Evolutionary conservation across 345 rosid genomes (phyloP), one percentile per base, ranked within the genome.

Genomic region (Arabis alpina): DNA sequence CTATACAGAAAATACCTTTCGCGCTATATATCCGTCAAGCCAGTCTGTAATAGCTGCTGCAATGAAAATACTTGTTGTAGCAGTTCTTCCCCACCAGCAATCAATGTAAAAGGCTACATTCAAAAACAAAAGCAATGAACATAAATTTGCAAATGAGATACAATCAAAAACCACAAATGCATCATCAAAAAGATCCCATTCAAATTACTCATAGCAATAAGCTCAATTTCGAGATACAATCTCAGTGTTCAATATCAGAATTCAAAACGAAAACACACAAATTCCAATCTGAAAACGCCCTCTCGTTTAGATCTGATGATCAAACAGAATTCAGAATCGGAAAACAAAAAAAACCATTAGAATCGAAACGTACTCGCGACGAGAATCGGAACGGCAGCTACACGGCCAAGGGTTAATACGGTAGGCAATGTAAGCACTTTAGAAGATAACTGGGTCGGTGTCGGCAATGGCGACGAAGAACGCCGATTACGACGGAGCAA

Each of bases 31-130:
- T 23, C 99, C 99, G 65, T 95, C 99, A 48, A 95, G 98, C 99
- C 99, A 95, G 70, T 95, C 99, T 24, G 99, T 95, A 61, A 92
- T 69, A 10, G 99, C 97, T n/a, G 99, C 98, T 32, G 85, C 91
- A 66, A 95, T 78, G 70, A 95, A 95, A 68, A 92, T 85, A 73
- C 93, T 83, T 3, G 97, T 90, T 4, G 99, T 95, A 7, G 97
- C 92, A 23, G 97, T 88, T 66, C 81, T 95, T 13, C 92, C 99
- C 97, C 84, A 89, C 94, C 96, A 85, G 66, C 82, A 82, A 84
- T 95, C 98, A 66, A 86, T 75, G 40, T 89, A 92, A 80, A 92
- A 95, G 42, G 96, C 99, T 95, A 77, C 59, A 54, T 53, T 39
- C 25, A 24, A 34, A 66, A 13, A 56, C 54, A 75, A 70, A 32